Evolutionary conservation across 2,329 filamentous ascomycete species (phyloP).

Genomic region (Claviceps capensis): DNA sequence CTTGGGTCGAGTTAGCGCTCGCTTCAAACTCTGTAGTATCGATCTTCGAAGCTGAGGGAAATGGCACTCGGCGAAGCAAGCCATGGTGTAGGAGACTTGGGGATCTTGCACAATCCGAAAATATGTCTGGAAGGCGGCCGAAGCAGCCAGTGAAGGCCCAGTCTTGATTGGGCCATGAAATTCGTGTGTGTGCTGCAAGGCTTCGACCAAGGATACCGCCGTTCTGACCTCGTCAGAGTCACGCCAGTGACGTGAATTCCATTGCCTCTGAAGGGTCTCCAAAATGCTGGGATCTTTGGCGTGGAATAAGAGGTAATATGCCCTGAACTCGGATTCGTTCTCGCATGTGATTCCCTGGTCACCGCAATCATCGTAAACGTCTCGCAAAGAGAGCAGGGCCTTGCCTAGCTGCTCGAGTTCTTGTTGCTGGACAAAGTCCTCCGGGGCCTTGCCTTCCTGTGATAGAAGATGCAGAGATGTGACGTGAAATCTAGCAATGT

Average conservation of each 20-base stretch:
- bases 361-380: slow-evolving; percentile 52
- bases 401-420: slow-evolving; percentile 56
- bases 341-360: slow-evolving; percentile 42
- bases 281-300: slow-evolving; percentile 43
- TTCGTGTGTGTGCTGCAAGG: slow-evolving; percentile 43
- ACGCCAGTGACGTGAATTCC: slow-evolving; percentile 40
- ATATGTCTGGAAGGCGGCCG: slow-evolving; percentile 37
- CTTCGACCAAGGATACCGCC: slow-evolving; percentile 45
- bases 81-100: slow-evolving; percentile 53
- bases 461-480: slow-evolving; percentile 50
- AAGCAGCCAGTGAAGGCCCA: slow-evolving; percentile 32
- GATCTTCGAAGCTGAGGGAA: slow-evolving; percentile 47
- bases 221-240: slow-evolving; percentile 45
- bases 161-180: slow-evolving; percentile 43
- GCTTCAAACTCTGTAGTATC: slow-evolving; percentile 41
- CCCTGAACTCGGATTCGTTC: slow-evolving; percentile 53
- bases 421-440: slow-evolving; percentile 52
- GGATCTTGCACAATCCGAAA: slow-evolving; percentile 45
- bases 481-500: slow-evolving; percentile 53
- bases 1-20: slow-evolving; percentile 40
- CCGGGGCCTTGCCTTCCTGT: slow-evolving; percentile 37
- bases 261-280: slow-evolving; percentile 39
- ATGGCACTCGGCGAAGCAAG: slow-evolving; percentile 55
- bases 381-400: slow-evolving; percentile 48
- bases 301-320: slow-evolving; percentile 51